Percentiles rank a stretch among this genome's conserved stretches.
Evolutionary conservation across 2,329 filamentous ascomycete species (phyloP).

Genomic region (Aureobasidium sp.): DNA sequence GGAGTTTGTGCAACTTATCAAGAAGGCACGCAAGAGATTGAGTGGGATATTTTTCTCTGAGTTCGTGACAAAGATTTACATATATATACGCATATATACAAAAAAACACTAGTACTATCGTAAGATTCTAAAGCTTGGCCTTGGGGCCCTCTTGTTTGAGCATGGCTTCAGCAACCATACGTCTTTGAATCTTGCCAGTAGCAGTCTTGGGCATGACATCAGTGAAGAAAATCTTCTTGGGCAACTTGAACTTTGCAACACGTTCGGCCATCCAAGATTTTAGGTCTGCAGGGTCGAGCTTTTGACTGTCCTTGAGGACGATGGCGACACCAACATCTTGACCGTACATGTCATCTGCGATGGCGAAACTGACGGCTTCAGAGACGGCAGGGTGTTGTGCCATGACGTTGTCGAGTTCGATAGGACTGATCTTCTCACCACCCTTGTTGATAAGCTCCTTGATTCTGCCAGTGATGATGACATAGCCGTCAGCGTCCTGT

Average conservation of each 20-base stretch:
- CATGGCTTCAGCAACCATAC: constrained; percentile 82
- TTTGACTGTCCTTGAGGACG: constrained; percentile 58
- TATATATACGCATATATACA: neutral
- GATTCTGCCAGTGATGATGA: constrained; percentile 82
- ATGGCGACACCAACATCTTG: constrained; percentile 73
- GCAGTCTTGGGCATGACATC: constrained; percentile 82
- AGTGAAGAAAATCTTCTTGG: constrained; percentile 65
- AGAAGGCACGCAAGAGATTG: neutral
- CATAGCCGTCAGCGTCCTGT: constrained; percentile 69
- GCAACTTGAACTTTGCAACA: constrained; percentile 76
- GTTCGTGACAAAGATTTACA: neutral
- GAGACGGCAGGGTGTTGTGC: constrained; percentile 62
- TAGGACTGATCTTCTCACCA: constrained; percentile 82
- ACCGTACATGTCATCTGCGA: constrained; percentile 73
- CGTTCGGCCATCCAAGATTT: constrained; percentile 60
- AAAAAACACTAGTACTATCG: neutral
- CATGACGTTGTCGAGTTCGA: constrained; percentile 77
- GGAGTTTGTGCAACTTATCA: too few relatives aligned
- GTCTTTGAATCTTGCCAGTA: constrained; percentile 81
- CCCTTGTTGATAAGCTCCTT: constrained; percentile 91
- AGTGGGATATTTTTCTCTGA: neutral
- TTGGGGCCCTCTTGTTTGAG: constrained; percentile 42
- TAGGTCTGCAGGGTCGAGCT: constrained; percentile 49
- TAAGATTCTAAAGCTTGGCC: constrained; percentile 11
- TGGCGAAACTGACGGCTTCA: constrained; percentile 76